These are phyloP conservation scores for Curvularia eragrostidis DNA, from an alignment of 2,329 filamentous ascomycete species.

Conservation along the genomic window DNA sequence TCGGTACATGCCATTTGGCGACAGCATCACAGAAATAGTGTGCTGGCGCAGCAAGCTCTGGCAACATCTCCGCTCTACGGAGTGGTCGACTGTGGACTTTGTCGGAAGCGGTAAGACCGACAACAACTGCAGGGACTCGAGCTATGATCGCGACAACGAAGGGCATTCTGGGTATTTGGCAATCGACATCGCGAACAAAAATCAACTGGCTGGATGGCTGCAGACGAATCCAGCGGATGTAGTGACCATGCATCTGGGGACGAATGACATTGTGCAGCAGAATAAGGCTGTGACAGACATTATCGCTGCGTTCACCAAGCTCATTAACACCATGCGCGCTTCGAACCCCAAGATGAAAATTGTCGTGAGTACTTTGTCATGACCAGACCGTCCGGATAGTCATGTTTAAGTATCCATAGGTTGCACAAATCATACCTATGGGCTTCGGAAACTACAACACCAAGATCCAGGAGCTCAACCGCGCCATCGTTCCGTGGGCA, in stretches of 20 bases:
- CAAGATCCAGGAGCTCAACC: conserved; percentile 50
- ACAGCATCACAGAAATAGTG: conserved; percentile 55
- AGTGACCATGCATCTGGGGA: conserved; percentile 57
- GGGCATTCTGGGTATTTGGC: conserved; percentile 55
- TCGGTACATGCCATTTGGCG: conserved; percentile 54
- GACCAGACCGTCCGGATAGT: background rate
- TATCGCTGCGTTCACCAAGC: conserved; percentile 51
- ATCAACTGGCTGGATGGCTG: conserved; percentile 55
- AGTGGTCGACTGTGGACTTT: conserved; percentile 50
- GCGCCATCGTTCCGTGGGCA: conserved; percentile 51
- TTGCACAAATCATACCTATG: conserved; percentile 53
- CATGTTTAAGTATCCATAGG: conserved; percentile 30
- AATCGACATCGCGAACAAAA: conserved; percentile 54
- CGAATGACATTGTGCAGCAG: conserved; percentile 54
- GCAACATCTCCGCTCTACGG: conserved; percentile 51
- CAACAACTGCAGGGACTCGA: conserved; percentile 47
- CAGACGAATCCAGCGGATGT: conserved; percentile 54
- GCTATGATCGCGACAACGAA: conserved; percentile 55
- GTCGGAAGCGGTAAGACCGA: conserved; percentile 45
- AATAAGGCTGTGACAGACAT: conserved; percentile 47
- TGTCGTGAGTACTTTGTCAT: conserved; percentile 42
- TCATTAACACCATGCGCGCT: conserved; percentile 46
- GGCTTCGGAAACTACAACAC: conserved; percentile 43
- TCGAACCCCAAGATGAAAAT: conserved; percentile 54
- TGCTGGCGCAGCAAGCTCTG: conserved; percentile 55